A percentile compares a stretch with the other conserved stretches of the same genome.
Conservation (phyloP, 73 alveolate genomes). For the Paramecium sonneborni region DNA sequence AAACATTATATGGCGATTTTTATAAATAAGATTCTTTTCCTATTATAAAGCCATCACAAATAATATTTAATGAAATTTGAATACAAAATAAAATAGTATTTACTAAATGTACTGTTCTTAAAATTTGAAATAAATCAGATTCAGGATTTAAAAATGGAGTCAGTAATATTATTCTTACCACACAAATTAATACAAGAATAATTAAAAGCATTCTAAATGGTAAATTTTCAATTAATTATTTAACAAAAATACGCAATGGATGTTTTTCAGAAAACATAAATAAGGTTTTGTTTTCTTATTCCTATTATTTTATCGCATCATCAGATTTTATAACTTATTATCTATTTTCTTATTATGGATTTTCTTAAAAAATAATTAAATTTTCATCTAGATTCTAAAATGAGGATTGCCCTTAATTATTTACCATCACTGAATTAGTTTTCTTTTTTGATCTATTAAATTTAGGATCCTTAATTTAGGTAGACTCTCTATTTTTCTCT, state of each 20-base stretch:
- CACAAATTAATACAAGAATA: neutral
- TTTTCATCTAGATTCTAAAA: neutral
- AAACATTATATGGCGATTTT: neutral
- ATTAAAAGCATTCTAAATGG: neutral
- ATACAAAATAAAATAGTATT: neutral
- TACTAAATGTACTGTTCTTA: neutral
- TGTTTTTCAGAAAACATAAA: neutral
- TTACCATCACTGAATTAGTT: neutral
- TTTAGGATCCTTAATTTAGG: neutral
- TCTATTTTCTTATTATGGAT: neutral
- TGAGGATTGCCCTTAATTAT: neutral
- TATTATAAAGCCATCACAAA: neutral
- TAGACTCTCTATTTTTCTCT: too few relatives aligned
- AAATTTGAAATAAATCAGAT: neutral
- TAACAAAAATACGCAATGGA: neutral
- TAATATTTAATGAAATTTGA: neutral
- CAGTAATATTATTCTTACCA: neutral
- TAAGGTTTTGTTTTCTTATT: neutral
- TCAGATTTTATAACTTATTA: too few relatives aligned
- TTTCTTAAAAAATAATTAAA: too few relatives aligned
- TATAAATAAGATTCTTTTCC: neutral
- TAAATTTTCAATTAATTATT: neutral
- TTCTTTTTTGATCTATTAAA: too few relatives aligned
- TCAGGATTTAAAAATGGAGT: constrained; percentile 29
- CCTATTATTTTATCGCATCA: neutral